Evolutionary conservation across 75 land plant genomes (phyloP).

Genomic region (Azolla pinnata): DNA sequence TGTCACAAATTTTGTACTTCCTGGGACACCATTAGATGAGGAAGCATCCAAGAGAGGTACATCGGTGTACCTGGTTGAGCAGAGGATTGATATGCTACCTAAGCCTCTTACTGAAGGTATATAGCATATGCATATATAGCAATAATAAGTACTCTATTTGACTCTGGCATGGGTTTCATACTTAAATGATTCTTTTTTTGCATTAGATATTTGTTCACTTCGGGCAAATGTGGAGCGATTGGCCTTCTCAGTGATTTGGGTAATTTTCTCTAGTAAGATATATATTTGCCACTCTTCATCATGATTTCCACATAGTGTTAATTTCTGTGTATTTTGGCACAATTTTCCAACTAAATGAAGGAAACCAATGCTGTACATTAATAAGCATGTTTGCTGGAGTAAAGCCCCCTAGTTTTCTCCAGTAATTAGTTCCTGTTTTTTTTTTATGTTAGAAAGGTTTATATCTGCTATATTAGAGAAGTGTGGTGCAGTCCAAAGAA

Average conservation of each 20-base stretch:
- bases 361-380: too few relatives aligned
- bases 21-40: constrained; percentile 88
- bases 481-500: too few relatives aligned
- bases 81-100: constrained; percentile 99
- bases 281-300: too few relatives aligned
- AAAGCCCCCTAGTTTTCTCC: too few relatives aligned
- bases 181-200: constrained; percentile 2
- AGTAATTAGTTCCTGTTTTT: too few relatives aligned
- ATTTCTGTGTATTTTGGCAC: too few relatives aligned
- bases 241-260: constrained; percentile 96
- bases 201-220: constrained; percentile 90
- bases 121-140: not conserved
- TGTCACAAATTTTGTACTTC: constrained; percentile 92
- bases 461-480: too few relatives aligned
- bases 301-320: too few relatives aligned
- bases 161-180: not conserved
- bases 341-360: too few relatives aligned
- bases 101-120: constrained; percentile 98
- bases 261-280: constrained; percentile 8
- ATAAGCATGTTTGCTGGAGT: too few relatives aligned
- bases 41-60: constrained; percentile 92
- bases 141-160: not conserved
- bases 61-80: constrained; percentile 94
- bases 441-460: too few relatives aligned
- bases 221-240: constrained; percentile 88